Evolutionary conservation across 345 rosid genomes (phyloP), one percentile per base, ranked within the genome.

Genomic region (Acer campestre): DNA sequence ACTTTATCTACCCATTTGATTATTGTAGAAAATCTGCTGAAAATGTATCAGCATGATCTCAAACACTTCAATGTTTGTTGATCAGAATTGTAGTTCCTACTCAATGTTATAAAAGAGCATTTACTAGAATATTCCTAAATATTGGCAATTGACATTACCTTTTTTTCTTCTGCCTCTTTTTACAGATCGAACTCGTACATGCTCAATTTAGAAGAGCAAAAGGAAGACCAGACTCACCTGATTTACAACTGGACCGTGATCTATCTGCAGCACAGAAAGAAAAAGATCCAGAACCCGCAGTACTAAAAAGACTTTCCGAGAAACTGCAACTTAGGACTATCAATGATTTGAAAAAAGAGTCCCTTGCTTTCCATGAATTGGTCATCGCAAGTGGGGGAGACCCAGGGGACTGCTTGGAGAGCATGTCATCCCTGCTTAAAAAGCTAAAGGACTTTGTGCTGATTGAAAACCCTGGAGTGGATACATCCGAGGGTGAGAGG

Each of bases 161-260:
- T 75, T 79, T 67, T 71, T 61, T 40, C 79, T 2, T 17, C 16
- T 20, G 22, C 4, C 0, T 48, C 0, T 76, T 69, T 69, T 76
- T 70, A 68, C 83, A 96, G 99, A 86, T 88, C 56, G 92, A 92
- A 80, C 95, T 96, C 70, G 97, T 96, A 61, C 99, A 94, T 75
- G 73, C 89, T 76, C 99, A 96, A 71, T 90, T 94, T 72, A 90
- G 73, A 84, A 90, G 99, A 83, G 99, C 99, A 61, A 91, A 80
- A 79, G 93, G 71, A 78, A 90, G 81, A 75, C 81, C 70, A n/a
- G 95, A 90, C 11, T 82, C 83, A 4, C 87, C 69, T 72, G 98
- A 94, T 85, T 70, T 80, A 63, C 93, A 92, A 82, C 89, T 96
- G 49, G 87, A 88, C 68, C 88, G 72, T 83, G 98, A 96, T 86